phyloP scores from a whole-genome alignment of 179 eudicot species.

The Corrigiola litoralis region DNA sequence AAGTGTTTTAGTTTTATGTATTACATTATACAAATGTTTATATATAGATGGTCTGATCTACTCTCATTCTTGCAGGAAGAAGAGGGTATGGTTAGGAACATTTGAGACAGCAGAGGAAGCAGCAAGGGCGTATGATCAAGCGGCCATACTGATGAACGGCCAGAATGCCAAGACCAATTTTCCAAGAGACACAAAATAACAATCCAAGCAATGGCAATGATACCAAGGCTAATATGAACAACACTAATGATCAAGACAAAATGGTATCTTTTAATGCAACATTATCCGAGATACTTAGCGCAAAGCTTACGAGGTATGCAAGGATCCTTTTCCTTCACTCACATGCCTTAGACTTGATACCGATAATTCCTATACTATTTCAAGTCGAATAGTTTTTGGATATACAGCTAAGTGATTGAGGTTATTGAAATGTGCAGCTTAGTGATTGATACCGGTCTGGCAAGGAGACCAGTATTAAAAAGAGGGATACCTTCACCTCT shows the following conservation, averaged over 20 bases:
- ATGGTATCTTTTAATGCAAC: conserved; percentile 14
- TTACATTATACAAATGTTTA: too few species aligned
- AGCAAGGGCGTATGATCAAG: conserved; percentile 40
- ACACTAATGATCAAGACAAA: conserved; percentile 3
- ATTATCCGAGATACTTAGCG: conserved; percentile 36
- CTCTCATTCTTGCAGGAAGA: conserved; percentile 38
- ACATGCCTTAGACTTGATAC: conserved; percentile 77
- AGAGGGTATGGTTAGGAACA: conserved; percentile 43
- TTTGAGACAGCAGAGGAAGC: conserved; percentile 44
- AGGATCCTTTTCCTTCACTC: conserved; percentile 58
- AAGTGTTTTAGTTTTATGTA: too few species aligned
- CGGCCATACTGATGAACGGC: conserved; percentile 38
- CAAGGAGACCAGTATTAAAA: too few species aligned
- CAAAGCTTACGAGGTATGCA: conserved; percentile 54
- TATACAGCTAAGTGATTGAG: too few species aligned
- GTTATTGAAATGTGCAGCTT: too few species aligned
- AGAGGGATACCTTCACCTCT: too few species aligned
- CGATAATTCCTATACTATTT: conserved; percentile 55
- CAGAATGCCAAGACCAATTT: conserved; percentile 41
- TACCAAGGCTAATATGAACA: background rate
- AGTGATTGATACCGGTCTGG: too few species aligned
- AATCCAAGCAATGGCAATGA: background rate
- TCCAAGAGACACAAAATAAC: conserved; percentile 13
- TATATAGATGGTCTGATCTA: too few species aligned
- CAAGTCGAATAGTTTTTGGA: too few species aligned